phyloP scores from a whole-genome alignment of 495 filamentous ascomycete species.

The Haplographium delicatum region DNA sequence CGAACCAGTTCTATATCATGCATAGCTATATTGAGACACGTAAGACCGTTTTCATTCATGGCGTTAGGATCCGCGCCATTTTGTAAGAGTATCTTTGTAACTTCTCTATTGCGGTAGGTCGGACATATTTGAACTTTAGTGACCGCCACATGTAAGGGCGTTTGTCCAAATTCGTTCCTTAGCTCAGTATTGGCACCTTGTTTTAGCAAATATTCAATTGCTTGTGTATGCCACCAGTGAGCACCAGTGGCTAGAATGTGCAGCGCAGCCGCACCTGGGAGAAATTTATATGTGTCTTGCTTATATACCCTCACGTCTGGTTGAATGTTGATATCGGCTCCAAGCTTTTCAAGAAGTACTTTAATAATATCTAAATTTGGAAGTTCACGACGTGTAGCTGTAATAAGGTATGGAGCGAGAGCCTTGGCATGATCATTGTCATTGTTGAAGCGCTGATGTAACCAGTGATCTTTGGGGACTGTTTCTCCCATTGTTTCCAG shows the following conservation, averaged over 20 bases:
- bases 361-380: slow-evolving; percentile 38
- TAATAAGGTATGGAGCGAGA: slow-evolving; percentile 28
- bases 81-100: slow-evolving; percentile 27
- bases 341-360: slow-evolving; percentile 34
- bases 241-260: slow-evolving; percentile 31
- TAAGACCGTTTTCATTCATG: slow-evolving; percentile 21
- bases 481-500: neutral
- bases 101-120: slow-evolving; percentile 22
- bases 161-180: slow-evolving; percentile 31
- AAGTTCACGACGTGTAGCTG: slow-evolving; percentile 27
- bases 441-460: neutral
- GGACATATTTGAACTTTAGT: neutral
- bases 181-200: slow-evolving; percentile 33
- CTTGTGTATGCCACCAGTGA: slow-evolving; percentile 41
- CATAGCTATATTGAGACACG: slow-evolving; percentile 24
- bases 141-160: slow-evolving; percentile 35
- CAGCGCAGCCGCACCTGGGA: slow-evolving; percentile 27
- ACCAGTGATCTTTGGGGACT: neutral
- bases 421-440: slow-evolving; percentile 3
- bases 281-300: slow-evolving; percentile 1
- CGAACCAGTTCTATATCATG: slow-evolving; percentile 36
- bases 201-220: slow-evolving; percentile 37
- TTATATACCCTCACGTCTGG: neutral
- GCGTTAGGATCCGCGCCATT: slow-evolving; percentile 35
- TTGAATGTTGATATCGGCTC: slow-evolving; percentile 28